Evolutionary conservation across 139 green algal genomes (phyloP), one percentile per base, ranked within the genome.

Genomic region (Picochlorum sp.): DNA sequence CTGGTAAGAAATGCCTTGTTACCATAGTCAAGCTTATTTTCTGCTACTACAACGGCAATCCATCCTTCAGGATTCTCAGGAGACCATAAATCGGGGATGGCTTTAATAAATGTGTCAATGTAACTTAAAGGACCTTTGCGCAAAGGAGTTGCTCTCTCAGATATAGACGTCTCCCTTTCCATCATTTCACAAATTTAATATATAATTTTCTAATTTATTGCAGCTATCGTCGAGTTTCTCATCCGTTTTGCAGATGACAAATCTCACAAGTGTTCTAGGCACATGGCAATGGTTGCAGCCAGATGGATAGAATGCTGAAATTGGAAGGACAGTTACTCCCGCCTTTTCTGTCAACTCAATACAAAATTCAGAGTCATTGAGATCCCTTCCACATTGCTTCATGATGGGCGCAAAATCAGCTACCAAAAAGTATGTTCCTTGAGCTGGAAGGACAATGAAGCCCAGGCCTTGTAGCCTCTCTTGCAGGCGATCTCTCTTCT

Each of bases 351-450:
- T 88, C 2, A 94, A 51, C 11, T 83, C 78, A 45, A 80, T 70
- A 71, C 80, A 85, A 44, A 94, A 87, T 13, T n/a, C 16, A 58
- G 31, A 18, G 34, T 45, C 61, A 13, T 30, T 60, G 34, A 51
- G 68, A 49, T 76, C 49, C 34, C 34, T 41, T 41, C 34, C 34
- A 41, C 34, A 41, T 24, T 50, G 38, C 4, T 30, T 47, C 34
- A 79, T 49, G 8, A 41, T 41, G 13, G 58, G 23, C 0, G 45
- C 30, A 30, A 85, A 75, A 58, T 94, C 85, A 18, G 83, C 81
- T 11, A 84, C 64, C 8, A 92, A 23, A 37, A 94, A 94, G 71
- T 94, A 94, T 15, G 86, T 88, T n/a, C 82, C 87, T 15, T 88
- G 60, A 8, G 58, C 67, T 0, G 62, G 60, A 6, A 74, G 49